A percentile compares a stretch with the other conserved stretches of the same genome.
These are phyloP conservation scores for Hymenoscyphus fructigenus DNA, from an alignment of 2,329 filamentous ascomycete species.

Conservation along the genomic window DNA sequence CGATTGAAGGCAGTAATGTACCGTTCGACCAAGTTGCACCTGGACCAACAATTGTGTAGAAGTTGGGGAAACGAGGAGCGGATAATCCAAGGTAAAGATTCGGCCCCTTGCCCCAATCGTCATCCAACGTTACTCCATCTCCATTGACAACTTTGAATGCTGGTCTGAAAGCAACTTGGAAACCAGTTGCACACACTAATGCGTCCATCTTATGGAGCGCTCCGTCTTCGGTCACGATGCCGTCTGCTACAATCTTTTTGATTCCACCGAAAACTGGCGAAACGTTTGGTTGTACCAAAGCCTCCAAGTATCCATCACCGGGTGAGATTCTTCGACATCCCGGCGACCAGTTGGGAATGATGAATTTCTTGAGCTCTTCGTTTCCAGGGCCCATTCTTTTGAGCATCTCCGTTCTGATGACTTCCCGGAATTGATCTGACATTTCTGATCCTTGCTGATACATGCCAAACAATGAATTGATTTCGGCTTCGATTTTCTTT, in stretches of 20 bases:
- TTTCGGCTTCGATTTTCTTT: conserved; percentile 44
- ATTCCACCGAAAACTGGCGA: conserved; percentile 37
- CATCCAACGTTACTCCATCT: conserved; percentile 28
- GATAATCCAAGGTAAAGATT: conserved; percentile 28
- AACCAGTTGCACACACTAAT: conserved; percentile 39
- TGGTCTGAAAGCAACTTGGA: conserved; percentile 35
- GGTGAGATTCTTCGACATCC: conserved; percentile 44
- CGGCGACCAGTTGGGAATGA: conserved; percentile 44
- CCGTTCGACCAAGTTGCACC: conserved; percentile 46
- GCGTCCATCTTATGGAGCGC: conserved; percentile 35
- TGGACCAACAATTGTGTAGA: conserved; percentile 33
- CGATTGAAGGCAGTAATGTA: conserved; percentile 44
- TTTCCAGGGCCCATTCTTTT: conserved; percentile 43
- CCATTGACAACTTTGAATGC: conserved; percentile 32
- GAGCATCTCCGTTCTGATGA: conserved; percentile 45
- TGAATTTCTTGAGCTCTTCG: conserved; percentile 43
- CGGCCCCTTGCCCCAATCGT: conserved; percentile 24
- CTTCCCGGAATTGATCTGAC: conserved; percentile 40
- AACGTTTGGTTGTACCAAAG: conserved; percentile 45
- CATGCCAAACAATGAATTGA: conserved; percentile 45
- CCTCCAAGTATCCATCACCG: conserved; percentile 44
- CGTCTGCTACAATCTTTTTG: conserved; percentile 43
- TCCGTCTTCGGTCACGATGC: conserved; percentile 45
- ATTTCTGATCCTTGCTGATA: conserved; percentile 43
- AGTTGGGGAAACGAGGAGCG: conserved; percentile 26